A percentile compares a stretch with the other conserved stretches of the same genome.
These are phyloP conservation scores for Mortierella claussenii DNA, from an alignment of 192 early-diverging fungal genomes.

Conservation along the genomic window DNA sequence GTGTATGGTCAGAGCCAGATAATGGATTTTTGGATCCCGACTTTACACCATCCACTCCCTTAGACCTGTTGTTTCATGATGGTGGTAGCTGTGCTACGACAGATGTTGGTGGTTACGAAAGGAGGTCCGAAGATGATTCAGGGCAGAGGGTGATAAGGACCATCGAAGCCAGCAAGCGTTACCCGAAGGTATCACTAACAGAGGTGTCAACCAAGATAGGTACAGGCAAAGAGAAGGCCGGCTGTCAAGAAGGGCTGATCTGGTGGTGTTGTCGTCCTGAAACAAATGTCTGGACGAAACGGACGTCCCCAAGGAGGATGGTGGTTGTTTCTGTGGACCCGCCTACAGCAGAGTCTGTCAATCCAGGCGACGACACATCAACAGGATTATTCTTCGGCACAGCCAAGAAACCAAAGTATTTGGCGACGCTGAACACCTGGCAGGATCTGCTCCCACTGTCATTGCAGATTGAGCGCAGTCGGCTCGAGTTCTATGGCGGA, in stretches of 20 bases:
- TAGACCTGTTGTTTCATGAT: not conserved
- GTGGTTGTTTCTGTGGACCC: conserved; percentile 27
- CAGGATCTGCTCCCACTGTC: conserved; percentile 44
- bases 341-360: not conserved
- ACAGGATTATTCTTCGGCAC: too few species aligned
- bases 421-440: conserved; percentile 10
- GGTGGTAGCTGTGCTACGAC: not conserved
- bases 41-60: not conserved
- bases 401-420: not conserved
- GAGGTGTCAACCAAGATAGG: conserved; percentile 9
- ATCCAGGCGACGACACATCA: not conserved
- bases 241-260: conserved; percentile 28
- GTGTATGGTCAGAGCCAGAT: conserved; percentile 49
- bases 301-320: conserved; percentile 24
- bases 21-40: conserved; percentile 13
- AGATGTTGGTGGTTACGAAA: too few species aligned
- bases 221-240: conserved; percentile 13
- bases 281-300: conserved; percentile 33
- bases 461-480: conserved; percentile 34
- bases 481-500: conserved; percentile 29
- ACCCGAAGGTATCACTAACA: not conserved
- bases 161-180: not conserved
- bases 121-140: not conserved
- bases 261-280: conserved; percentile 46
- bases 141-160: not conserved